Evolutionary conservation across 1,284 basidiomycete genomes (phyloP), one percentile per base, ranked within the genome.

Genomic region (Sporisorium reilianum): DNA sequence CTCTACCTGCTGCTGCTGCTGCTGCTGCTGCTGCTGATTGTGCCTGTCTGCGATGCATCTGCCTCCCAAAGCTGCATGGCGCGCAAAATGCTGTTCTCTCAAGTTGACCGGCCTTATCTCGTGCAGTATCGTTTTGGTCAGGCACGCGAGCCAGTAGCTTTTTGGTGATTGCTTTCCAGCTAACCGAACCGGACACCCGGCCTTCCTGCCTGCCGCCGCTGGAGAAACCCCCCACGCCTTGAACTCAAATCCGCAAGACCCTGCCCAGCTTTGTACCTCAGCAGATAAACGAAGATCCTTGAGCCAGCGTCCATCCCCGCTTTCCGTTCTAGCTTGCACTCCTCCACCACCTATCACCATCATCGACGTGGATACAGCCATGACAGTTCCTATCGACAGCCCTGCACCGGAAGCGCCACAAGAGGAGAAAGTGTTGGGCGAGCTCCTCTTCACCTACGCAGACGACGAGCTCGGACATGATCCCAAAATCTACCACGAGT

Each of bases 381-480:
- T 67, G 64, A 54, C 64, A 10, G 38, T 53, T 14, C 14, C 28
- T 11, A 18, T 48, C 14, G 16, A 36, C n/a, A 32, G n/a, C 14
- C 3, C 44, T 20, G 3, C 3, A 9, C 4, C 8, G 0, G 22
- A 25, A n/a, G 8, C 32, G 20, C 3, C 30, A 5, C 9, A 25
- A 12, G 4, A 50, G 10, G 22, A 8, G 23, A 50, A 22, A 7
- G 45, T 67, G 28, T 52, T 60, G 42, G 66, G 66, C 8, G 52
- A 63, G 45, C 66, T 69, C 28, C 40, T 58, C 44, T 64, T 69
- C 53, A 69, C 66, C 22, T 56, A 41, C 12, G 34, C 60, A 10
- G 55, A 63, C 22, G 52, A 63, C 9, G 61, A 64, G 20, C 52
- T 69, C 28, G 66, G 56, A 23, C 66, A 69, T 32, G 57, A 60